Percentiles rank a stretch among this genome's conserved stretches.
phyloP scores from a whole-genome alignment of 2,329 filamentous ascomycete species.

The Exophiala xenobiotica region DNA sequence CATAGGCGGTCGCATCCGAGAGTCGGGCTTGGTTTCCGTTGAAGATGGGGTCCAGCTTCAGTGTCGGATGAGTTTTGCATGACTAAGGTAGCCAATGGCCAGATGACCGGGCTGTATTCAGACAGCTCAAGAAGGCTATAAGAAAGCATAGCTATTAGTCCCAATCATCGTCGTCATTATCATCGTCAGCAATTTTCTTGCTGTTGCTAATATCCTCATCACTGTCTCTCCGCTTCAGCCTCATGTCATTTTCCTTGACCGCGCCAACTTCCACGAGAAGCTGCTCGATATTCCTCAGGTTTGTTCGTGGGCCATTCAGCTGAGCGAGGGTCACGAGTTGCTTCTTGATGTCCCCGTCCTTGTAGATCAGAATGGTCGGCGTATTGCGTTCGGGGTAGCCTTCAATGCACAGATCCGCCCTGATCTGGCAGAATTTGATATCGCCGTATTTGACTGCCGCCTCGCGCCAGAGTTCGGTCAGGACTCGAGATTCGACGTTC shows the following conservation, averaged over 20 bases:
- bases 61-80: too few species aligned
- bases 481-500: conserved; percentile 79
- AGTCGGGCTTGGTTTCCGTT: too few species aligned
- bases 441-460: conserved; percentile 84
- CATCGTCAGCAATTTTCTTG: conserved; percentile 52
- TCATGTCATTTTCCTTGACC: conserved; percentile 72
- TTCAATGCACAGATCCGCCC: conserved; percentile 88
- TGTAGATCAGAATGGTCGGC: conserved; percentile 89
- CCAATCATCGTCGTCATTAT: conserved; percentile 59
- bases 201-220: conserved; percentile 57
- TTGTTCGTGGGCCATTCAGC: conserved; percentile 69
- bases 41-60: too few species aligned
- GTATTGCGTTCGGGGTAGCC: conserved; percentile 94
- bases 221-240: conserved; percentile 63
- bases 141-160: conserved; percentile 42
- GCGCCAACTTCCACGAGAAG: conserved; percentile 81
- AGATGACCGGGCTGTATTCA: too few species aligned
- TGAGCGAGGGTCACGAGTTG: conserved; percentile 88
- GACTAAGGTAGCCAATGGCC: too few species aligned
- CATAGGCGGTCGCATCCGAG: too few species aligned
- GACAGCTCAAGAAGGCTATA: too few species aligned
- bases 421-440: conserved; percentile 96
- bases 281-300: conserved; percentile 73
- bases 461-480: conserved; percentile 83
- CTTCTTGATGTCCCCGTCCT: conserved; percentile 85